phyloP scores from a whole-genome alignment of 805 yeast genomes.

The Starmerella roubikii region DNA sequence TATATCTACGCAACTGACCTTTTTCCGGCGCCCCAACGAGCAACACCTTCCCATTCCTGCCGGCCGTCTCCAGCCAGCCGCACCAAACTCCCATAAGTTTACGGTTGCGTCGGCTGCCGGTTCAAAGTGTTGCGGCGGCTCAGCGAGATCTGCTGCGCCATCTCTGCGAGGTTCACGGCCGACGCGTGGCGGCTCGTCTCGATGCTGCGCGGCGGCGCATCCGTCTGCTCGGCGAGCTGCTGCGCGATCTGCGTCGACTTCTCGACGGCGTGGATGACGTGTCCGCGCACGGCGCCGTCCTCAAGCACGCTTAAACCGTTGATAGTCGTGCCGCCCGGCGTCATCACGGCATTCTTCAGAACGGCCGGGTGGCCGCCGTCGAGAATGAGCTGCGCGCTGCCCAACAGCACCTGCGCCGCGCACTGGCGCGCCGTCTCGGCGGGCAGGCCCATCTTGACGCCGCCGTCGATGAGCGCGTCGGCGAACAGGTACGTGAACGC shows the following conservation, averaged over 20 bases:
- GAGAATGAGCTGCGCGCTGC: conserved; percentile 82
- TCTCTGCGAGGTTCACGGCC: conserved; percentile 20
- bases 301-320: conserved; percentile 90
- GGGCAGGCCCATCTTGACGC: conserved; percentile 87
- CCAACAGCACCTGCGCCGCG: conserved; percentile 88
- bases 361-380: conserved; percentile 82
- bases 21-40: no score
- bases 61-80: no score
- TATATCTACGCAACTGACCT: no score
- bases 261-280: conserved; percentile 76
- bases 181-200: conserved; percentile 18
- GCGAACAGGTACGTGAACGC: conserved; percentile 82
- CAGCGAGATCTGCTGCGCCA: conserved; percentile 22
- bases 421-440: conserved; percentile 66
- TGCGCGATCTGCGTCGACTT: conserved; percentile 77
- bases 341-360: conserved; percentile 75
- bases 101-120: conserved; percentile 19
- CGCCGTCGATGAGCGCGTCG: conserved; percentile 90
- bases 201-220: conserved; percentile 11
- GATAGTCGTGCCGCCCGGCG: conserved; percentile 97
- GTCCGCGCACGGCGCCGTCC: conserved; percentile 76
- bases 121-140: conserved; percentile 19
- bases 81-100: no score
- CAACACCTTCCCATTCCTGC: no score
- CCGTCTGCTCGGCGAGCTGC: conserved; percentile 11